Conservation (phyloP, 179 eudicot genomes). For the Silene vulgaris region DNA sequence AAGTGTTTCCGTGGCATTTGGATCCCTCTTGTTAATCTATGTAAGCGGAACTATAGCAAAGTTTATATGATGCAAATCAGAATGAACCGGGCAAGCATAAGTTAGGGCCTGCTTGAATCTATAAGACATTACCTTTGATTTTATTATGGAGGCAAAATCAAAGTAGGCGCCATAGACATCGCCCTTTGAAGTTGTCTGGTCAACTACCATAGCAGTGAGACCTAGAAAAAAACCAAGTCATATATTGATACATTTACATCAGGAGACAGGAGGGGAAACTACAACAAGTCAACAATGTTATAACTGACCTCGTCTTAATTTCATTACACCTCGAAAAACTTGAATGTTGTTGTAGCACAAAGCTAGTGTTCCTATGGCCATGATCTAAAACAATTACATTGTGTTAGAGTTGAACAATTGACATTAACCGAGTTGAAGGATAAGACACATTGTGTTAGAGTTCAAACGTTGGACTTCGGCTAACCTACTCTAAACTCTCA, state of each 20-base stretch:
- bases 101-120: neutral
- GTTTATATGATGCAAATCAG: no score
- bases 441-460: neutral
- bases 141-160: slow-evolving; percentile 69
- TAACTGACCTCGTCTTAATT: slow-evolving; percentile 81
- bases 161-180: slow-evolving; percentile 85
- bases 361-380: slow-evolving; percentile 91
- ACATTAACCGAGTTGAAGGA: no score
- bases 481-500: neutral
- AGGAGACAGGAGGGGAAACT: neutral
- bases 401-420: slow-evolving; percentile 10
- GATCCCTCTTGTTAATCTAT: slow-evolving; percentile 67
- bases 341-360: slow-evolving; percentile 79
- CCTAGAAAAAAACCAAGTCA: slow-evolving; percentile 34
- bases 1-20: slow-evolving; percentile 64
- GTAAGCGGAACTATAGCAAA: slow-evolving; percentile 15
- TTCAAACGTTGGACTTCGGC: neutral
- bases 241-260: neutral
- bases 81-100: neutral
- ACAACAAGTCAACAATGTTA: neutral
- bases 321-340: slow-evolving; percentile 84
- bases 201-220: slow-evolving; percentile 75
- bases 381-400: slow-evolving; percentile 41
- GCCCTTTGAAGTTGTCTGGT: slow-evolving; percentile 55
- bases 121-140: slow-evolving; percentile 55